phyloP scores from a whole-genome alignment of 345 rosid genomes.

The Eucalyptus polybractea region DNA sequence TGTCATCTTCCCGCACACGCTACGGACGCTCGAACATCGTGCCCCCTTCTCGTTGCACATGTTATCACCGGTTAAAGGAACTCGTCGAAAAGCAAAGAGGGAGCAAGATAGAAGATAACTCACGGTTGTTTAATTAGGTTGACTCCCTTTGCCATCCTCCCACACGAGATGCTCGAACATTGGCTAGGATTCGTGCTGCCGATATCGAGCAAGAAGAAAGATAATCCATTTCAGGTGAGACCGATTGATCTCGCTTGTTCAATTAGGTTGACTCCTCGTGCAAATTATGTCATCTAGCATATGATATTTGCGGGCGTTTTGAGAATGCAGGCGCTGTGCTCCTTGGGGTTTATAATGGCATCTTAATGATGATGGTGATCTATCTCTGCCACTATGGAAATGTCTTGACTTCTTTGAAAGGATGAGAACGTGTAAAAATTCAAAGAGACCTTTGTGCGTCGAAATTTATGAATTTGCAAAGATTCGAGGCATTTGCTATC shows the following conservation, averaged over 20 bases:
- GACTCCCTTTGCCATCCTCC: background rate
- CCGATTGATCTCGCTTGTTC: background rate
- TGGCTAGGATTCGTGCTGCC: background rate
- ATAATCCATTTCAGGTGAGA: background rate
- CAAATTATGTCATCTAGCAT: background rate
- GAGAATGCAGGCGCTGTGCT: background rate
- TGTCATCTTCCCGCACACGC: background rate
- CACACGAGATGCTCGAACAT: background rate
- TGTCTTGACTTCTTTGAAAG: background rate
- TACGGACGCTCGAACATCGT: background rate
- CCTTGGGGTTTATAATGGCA: background rate
- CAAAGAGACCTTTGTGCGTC: background rate
- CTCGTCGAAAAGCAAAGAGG: background rate
- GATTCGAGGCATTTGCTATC: background rate
- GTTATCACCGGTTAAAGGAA: background rate
- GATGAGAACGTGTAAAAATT: background rate
- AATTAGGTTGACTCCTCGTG: background rate
- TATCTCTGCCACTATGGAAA: background rate
- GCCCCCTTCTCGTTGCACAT: background rate
- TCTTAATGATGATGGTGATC: background rate
- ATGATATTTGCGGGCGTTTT: background rate
- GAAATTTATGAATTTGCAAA: background rate
- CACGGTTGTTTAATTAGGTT: background rate
- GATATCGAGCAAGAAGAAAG: background rate
- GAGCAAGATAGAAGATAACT: background rate